Evolutionary conservation across 176 grass and related monocot species (phyloP), one percentile per base, ranked within the genome.

Genomic region (Stipa capillata): DNA sequence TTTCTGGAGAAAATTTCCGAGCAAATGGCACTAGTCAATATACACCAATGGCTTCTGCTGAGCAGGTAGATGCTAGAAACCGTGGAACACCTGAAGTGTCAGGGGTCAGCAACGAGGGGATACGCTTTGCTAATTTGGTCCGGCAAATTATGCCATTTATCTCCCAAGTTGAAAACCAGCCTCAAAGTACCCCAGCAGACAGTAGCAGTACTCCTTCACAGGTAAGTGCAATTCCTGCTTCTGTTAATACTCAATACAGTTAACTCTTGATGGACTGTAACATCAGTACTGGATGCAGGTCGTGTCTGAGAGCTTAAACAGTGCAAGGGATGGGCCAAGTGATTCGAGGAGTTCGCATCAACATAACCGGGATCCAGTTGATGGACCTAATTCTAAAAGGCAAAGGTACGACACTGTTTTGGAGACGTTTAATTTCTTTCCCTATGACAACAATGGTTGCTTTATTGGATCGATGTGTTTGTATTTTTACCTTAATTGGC

Each of bases 61-160:
- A 82, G 69, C 84, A 82, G 61, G 49, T 73, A 74, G 76, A 79
- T 78, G 72, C 44, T 57, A 79, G 72, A 69, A 86, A 84, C 82
- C 45, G 5, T 78, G 79, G 73, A 40, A 50, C 76, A 47, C 80
- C 79, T 48, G 75, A 87, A 78, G 72, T 69, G 28, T 79, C 86
- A 73, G 74, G 74, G 31, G 90, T 54, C 69, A 85, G 55, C 45
- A 88, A 93, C 18, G 96, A 99, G 62, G 96, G 88, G 31, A 17
- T 95, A 57, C 84, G 53, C 60, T 99, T 99, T 60, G 87, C 96
- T 73, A 87, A 83, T 58, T 87, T 95, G 57, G 83, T 99, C 45
- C 79, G 78, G 18, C 82, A 99, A 65, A 83, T 99, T 84, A 91
- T 99, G 92, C 96, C 96, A 63, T 88, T 89, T 74, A 89, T 99